Evolutionary conservation across 179 eudicot species (phyloP), one percentile per base, ranked within the genome.

Genomic region (Actinidia polygama): DNA sequence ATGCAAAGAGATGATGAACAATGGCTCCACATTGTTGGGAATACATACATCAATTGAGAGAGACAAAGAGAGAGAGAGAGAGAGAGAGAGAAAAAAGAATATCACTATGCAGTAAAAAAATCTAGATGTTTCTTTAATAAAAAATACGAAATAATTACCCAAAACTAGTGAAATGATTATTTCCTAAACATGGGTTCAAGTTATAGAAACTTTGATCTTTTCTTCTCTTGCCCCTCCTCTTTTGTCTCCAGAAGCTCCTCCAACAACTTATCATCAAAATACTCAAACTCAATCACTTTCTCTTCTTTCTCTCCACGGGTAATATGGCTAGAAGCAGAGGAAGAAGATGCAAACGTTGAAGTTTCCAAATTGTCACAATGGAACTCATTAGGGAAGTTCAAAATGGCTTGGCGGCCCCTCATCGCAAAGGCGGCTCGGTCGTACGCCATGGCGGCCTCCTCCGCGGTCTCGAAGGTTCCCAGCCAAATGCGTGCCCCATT

Each of bases 191-290:
- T 5, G 14, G 71, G 16, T 26, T 23, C 10, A 7, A 63, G 36
- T 36, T 54, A 81, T 10, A 1, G 3, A 61, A 71, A 21, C 79
- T 78, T 81, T 3, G 61, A 11, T 46, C 53, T 78, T 57, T 85
- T 81, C 30, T 68, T 14, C 19, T 71, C 26, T 55, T 75, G 80
- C 54, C 81, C 73, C 36, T 83, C 79, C 26, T 79, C 81, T 76
- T 83, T 84, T 23, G 77, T 62, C 75, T 82, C 91, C 72, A 92
- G 95, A 85, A 92, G 92, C 50, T 92, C 92, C 77, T 92, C 93
- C 82, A 92, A 84, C 87, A 92, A 73, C 68, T 89, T 84, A 84
- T 92, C 63, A 87, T 92, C 95, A 21, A 92, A 88, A 50, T 84
- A 92, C 88, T 92, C 95, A 51, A 92, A 83, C 92, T 92, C 95